Percentiles rank a stretch among this genome's conserved stretches.
phyloP scores from a whole-genome alignment of 1,284 basidiomycete species.

The Chiua sp. region DNA sequence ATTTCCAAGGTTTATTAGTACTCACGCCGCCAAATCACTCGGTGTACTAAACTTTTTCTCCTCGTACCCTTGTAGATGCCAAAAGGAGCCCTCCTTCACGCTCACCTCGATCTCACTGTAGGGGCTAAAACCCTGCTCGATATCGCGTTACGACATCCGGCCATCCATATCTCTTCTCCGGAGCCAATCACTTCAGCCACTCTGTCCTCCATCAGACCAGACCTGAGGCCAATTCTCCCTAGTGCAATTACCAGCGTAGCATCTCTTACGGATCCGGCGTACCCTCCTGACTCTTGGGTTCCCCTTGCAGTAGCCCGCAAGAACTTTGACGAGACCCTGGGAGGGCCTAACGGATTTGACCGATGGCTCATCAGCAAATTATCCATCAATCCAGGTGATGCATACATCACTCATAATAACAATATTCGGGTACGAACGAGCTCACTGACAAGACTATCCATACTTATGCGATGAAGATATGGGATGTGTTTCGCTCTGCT shows the following conservation, averaged over 20 bases:
- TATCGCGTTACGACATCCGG: conserved; percentile 58
- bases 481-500: conserved; percentile 67
- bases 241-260: conserved; percentile 36
- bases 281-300: conserved; percentile 56
- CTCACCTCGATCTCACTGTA: conserved; percentile 73
- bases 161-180: conserved; percentile 60
- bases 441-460: not conserved
- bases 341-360: conserved; percentile 70
- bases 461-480: conserved; percentile 54
- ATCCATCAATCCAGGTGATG: conserved; percentile 70
- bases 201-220: conserved; percentile 48
- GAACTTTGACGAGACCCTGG: conserved; percentile 54
- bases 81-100: conserved; percentile 75
- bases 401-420: conserved; percentile 73
- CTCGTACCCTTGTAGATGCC: conserved; percentile 59
- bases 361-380: conserved; percentile 62
- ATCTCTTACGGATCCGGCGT: conserved; percentile 51
- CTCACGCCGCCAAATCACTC: not conserved
- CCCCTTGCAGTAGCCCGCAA: conserved; percentile 57
- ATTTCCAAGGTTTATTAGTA: conserved; percentile 61
- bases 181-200: conserved; percentile 31
- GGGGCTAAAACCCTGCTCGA: conserved; percentile 55
- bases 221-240: conserved; percentile 52
- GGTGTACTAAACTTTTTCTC: not conserved
- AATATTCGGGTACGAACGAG: conserved; percentile 54